Evolutionary conservation across 805 yeast species (phyloP).

Genomic region (Wickerhamiella brachini): DNA sequence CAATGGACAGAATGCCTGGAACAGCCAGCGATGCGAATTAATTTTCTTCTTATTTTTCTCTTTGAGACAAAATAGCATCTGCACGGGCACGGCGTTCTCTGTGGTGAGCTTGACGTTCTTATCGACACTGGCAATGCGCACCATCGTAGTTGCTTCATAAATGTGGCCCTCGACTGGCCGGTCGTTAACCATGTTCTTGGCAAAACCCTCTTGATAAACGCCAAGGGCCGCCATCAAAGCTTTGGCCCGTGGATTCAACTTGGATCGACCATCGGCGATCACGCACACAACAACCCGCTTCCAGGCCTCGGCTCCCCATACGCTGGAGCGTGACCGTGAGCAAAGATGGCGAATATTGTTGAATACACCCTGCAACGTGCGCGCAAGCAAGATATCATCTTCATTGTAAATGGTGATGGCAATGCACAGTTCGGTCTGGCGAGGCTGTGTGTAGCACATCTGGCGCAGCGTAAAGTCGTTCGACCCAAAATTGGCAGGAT

Average conservation of each 20-base stretch:
- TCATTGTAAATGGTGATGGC: slow-evolving; percentile 88
- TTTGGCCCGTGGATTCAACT: slow-evolving; percentile 63
- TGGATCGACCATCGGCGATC: slow-evolving; percentile 83
- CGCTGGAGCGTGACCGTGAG: slow-evolving; percentile 43
- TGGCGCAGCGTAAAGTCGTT: slow-evolving; percentile 74
- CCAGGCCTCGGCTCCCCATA: slow-evolving; percentile 97
- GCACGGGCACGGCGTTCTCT: slow-evolving; percentile 80
- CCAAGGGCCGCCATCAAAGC: slow-evolving; percentile 79
- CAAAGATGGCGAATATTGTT: slow-evolving; percentile 69
- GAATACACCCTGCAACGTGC: slow-evolving; percentile 83
- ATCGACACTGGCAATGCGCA: slow-evolving; percentile 59
- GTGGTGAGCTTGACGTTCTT: slow-evolving; percentile 60
- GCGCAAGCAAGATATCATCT: slow-evolving; percentile 63
- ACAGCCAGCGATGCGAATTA: slow-evolving; percentile 95
- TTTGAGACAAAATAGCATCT: slow-evolving; percentile 79
- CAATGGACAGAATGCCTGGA: slow-evolving; percentile 86
- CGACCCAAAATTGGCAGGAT: slow-evolving; percentile 54
- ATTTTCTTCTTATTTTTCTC: slow-evolving; percentile 87
- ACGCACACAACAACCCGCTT: slow-evolving; percentile 81
- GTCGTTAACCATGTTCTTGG: slow-evolving; percentile 79
- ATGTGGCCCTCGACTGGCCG: slow-evolving; percentile 72
- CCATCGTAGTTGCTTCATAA: slow-evolving; percentile 86
- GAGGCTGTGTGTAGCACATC: slow-evolving; percentile 57
- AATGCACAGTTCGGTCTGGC: slow-evolving; percentile 74
- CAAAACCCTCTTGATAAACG: slow-evolving; percentile 89